A percentile compares a stretch with the other conserved stretches of the same genome.
Conservation (phyloP, 208 protist species). For the Leishmania gerbilli region DNA sequence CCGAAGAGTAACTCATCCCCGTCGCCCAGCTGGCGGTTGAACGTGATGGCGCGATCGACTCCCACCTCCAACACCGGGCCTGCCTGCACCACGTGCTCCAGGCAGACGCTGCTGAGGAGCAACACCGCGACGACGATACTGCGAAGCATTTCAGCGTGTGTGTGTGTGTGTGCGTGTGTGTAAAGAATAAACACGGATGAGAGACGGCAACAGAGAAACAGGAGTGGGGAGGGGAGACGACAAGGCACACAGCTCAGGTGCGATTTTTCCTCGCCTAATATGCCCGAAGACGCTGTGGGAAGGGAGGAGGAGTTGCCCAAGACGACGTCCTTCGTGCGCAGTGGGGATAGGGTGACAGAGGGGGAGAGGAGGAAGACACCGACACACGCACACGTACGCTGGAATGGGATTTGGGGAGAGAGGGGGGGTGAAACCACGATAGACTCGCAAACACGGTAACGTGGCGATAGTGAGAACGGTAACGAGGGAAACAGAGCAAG, state of each 20-base stretch:
- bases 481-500: not conserved
- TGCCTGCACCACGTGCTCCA: slow-evolving; percentile 18
- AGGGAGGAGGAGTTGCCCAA: not conserved
- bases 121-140: slow-evolving; percentile 7
- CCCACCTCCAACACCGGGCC: slow-evolving; percentile 29
- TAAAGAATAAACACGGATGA: not conserved
- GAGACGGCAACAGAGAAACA: not conserved
- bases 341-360: not conserved
- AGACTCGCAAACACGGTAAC: not conserved
- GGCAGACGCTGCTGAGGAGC: slow-evolving; percentile 17
- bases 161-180: not conserved
- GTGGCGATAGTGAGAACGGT: not conserved
- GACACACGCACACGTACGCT: not conserved
- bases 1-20: slow-evolving; percentile 33
- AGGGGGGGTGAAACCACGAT: not conserved
- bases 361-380: not conserved
- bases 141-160: not conserved
- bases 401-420: not conserved
- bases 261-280: not conserved
- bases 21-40: slow-evolving; percentile 38
- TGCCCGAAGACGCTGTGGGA: not conserved
- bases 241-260: not conserved
- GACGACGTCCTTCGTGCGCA: not conserved
- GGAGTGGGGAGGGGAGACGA: not conserved
- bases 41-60: slow-evolving; percentile 62